These are phyloP conservation scores for Carex littledalei DNA, from an alignment of 176 grass and related monocot genomes.

Conservation along the genomic window DNA sequence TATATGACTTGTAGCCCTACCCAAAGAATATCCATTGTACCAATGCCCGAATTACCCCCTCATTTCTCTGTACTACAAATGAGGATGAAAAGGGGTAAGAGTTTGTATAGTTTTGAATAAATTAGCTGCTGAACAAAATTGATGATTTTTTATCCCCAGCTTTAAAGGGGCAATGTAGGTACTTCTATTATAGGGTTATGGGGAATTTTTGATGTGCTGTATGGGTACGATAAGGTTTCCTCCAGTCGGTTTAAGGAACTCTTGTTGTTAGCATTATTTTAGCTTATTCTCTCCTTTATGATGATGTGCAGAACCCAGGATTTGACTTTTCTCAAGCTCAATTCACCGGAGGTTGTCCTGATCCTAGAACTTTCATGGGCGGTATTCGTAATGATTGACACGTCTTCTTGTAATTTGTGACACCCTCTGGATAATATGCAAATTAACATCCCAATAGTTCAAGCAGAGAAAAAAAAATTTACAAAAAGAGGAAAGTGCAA, in stretches of 20 bases:
- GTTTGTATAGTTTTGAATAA: neutral
- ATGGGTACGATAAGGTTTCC: neutral
- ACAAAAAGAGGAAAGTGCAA: neutral
- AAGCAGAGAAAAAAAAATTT: neutral
- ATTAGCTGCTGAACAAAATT: neutral
- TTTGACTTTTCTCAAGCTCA: constrained; percentile 96
- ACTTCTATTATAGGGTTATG: neutral
- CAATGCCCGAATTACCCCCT: neutral
- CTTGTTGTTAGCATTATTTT: neutral
- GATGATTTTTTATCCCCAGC: neutral
- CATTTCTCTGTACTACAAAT: neutral
- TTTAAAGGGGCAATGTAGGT: neutral
- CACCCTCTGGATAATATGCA: neutral
- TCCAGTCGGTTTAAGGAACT: neutral
- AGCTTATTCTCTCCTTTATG: neutral
- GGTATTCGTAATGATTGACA: constrained; percentile 49
- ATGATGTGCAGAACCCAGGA: constrained; percentile 70
- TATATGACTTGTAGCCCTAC: neutral
- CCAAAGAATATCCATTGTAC: neutral
- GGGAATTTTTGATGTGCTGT: neutral
- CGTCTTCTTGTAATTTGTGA: neutral
- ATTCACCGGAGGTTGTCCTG: constrained; percentile 81
- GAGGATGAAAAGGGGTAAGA: neutral
- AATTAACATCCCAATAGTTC: neutral
- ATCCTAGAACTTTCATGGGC: constrained; percentile 95